Evolutionary conservation across 768 basidiomycete species (phyloP).

Genomic region (Pisolithus tinctorius): DNA sequence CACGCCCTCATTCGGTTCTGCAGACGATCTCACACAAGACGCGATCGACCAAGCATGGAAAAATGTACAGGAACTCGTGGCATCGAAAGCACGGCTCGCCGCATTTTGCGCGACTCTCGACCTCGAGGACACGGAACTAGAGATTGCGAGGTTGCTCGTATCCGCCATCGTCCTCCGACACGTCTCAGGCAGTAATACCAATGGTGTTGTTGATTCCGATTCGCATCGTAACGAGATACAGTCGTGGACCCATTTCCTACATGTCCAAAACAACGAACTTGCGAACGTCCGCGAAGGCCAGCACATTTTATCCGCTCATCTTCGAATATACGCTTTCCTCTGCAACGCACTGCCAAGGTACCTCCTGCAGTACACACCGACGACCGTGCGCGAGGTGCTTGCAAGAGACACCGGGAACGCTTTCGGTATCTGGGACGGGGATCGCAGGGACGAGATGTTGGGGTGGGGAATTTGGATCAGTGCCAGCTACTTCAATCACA

Average conservation of each 20-base stretch:
- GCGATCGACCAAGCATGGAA: constrained; percentile 43
- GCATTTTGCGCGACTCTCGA: constrained; percentile 21
- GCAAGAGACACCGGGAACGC: constrained; percentile 59
- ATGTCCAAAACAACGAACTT: constrained; percentile 55
- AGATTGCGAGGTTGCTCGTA: constrained; percentile 50
- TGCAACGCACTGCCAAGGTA: constrained; percentile 27
- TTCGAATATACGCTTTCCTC: constrained; percentile 51
- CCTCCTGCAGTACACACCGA: constrained; percentile 32
- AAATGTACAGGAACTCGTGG: constrained; percentile 27
- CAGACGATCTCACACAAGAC: constrained; percentile 29
- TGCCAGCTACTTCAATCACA: constrained; percentile 65
- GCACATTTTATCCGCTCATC: constrained; percentile 43
- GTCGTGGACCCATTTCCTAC: constrained; percentile 43
- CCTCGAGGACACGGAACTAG: constrained; percentile 49
- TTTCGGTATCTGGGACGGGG: constrained; percentile 62
- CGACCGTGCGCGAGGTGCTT: constrained; percentile 46
- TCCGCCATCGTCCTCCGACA: constrained; percentile 43
- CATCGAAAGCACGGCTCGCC: constrained; percentile 18
- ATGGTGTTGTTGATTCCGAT: constrained; percentile 1
- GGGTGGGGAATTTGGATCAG: constrained; percentile 59
- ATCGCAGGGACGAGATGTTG: constrained; percentile 47
- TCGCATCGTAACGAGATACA: background rate
- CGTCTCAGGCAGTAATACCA: constrained; percentile 11
- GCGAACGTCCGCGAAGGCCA: constrained; percentile 39
- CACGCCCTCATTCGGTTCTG: constrained; percentile 6